Evolutionary conservation across 1,139 yeast species (phyloP), one percentile per base, ranked within the genome.

Genomic region (Yamadazyma siamensis): DNA sequence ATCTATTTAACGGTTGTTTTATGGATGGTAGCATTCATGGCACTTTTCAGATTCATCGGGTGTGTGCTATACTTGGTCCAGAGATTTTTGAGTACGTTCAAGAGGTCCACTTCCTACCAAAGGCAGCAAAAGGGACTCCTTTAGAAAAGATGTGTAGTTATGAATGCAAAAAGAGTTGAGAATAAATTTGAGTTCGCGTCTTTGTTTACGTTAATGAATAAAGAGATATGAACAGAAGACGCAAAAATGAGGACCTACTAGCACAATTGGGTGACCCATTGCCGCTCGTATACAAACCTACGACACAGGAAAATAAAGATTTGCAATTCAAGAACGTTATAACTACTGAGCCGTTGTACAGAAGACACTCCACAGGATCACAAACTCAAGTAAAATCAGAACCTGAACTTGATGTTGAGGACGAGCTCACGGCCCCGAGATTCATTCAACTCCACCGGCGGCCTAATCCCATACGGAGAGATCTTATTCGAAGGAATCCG

Each of bases 11-110:
- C 84, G 6, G 81, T 83, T 21, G 70, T 85, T 36, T 68, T 85
- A 39, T 84, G 94, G 91, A 61, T 82, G 34, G 94, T 84, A 27
- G 94, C 94, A 2, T 71, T 81, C 31, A 70, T 84, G 73, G 94
- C 95, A 2, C 63, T 80, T 5, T 75, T 85, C 55, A 61, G 95
- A 39, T 74, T 85, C 40, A 44, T 78, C 26, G 95, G 95, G 2
- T 80, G 89, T 44, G 46, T 69, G 6, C 50, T 71, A 23, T 85
- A 83, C 50, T 68, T 83, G 59, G 41, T 72, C 2, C 62, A 56
- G 39, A 56, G 73, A 44, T 46, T 57, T 33, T 40, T 48, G 15
- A 42, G 50, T 18, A 43, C 40, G 22, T 56, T 58, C 45, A 55
- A 39, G 31, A 43, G 41, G 9, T 47, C 53, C 14, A 38, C 38